A percentile compares a stretch with the other conserved stretches of the same genome.
phyloP scores from a whole-genome alignment of 2,329 filamentous ascomycete species.

The Phialophora tarda region DNA sequence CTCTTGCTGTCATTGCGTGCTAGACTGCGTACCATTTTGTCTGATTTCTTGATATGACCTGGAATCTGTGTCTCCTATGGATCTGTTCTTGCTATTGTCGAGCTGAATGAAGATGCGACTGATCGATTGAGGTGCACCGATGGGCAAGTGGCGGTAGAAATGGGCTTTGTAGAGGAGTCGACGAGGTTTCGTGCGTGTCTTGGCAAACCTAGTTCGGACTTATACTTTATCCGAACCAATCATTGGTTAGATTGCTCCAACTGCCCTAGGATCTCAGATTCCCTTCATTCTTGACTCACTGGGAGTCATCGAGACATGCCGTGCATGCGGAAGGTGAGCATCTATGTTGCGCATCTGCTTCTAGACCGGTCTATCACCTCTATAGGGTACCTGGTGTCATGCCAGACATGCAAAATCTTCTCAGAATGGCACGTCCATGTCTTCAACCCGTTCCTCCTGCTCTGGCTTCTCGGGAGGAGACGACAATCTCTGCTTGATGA shows the following conservation, averaged over 20 bases:
- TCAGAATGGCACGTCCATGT: constrained; percentile 73
- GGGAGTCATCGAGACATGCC: constrained; percentile 19
- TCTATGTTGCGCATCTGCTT: constrained; percentile 14
- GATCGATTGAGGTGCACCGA: constrained; percentile 44
- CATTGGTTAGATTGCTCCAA: neutral
- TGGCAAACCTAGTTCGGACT: constrained; percentile 1
- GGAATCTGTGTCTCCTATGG: constrained; percentile 13
- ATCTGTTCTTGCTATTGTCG: constrained; percentile 45
- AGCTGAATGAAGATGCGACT: constrained; percentile 38
- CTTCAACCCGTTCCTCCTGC: constrained; percentile 64
- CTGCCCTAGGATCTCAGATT: neutral
- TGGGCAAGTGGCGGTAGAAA: constrained; percentile 36
- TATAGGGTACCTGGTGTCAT: constrained; percentile 16
- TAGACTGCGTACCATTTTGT: constrained; percentile 69
- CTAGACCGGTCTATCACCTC: constrained; percentile 27
- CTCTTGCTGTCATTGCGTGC: constrained; percentile 14
- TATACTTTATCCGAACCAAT: constrained; percentile 11
- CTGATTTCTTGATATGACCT: constrained; percentile 49
- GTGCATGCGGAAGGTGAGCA: neutral
- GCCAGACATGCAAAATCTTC: neutral
- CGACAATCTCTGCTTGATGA: constrained; percentile 63
- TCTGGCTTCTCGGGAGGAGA: constrained; percentile 44
- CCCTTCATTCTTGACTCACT: constrained; percentile 14
- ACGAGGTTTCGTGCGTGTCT: constrained; percentile 31
- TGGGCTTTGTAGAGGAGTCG: constrained; percentile 14